These are phyloP conservation scores for Mrakia gelida DNA, from an alignment of 768 basidiomycete species.

Conservation along the genomic window DNA sequence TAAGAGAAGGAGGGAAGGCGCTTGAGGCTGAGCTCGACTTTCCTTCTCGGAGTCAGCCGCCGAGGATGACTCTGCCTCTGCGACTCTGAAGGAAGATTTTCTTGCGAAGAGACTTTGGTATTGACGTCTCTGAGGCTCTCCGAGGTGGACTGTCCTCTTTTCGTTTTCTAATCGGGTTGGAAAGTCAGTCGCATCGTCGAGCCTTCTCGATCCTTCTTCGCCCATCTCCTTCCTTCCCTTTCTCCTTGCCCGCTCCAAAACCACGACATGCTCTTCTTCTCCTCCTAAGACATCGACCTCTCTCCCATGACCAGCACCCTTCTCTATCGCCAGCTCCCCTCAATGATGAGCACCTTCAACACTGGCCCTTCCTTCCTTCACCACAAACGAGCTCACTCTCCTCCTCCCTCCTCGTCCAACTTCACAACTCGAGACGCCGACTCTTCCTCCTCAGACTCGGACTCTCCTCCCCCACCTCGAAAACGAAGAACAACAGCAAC, in stretches of 20 bases:
- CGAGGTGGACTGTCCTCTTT: too few relatives aligned
- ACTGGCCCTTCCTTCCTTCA: not conserved
- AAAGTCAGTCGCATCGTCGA: not conserved
- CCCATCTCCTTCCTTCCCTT: not conserved
- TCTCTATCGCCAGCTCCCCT: slow-evolving; percentile 1
- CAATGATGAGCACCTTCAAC: not conserved
- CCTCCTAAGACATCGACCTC: not conserved
- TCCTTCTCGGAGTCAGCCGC: not conserved
- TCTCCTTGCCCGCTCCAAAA: not conserved
- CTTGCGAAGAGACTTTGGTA: not conserved
- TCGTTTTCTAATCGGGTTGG: too few relatives aligned
- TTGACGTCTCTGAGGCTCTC: not conserved
- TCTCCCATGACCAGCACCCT: not conserved
- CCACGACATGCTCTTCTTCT: not conserved
- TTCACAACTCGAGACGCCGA: too few relatives aligned
- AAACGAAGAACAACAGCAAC: not conserved
- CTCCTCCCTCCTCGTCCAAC: not conserved
- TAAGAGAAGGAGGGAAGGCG: not conserved
- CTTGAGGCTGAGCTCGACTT: not conserved
- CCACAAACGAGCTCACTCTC: not conserved
- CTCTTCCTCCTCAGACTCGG: slow-evolving; percentile 1
- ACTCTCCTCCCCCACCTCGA: not conserved
- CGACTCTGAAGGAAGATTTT: not conserved
- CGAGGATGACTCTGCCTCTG: not conserved
- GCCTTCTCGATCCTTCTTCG: not conserved